Evolutionary conservation across 805 yeast species (phyloP), one percentile per base, ranked within the genome.

Genomic region (Saturnispora dispora): DNA sequence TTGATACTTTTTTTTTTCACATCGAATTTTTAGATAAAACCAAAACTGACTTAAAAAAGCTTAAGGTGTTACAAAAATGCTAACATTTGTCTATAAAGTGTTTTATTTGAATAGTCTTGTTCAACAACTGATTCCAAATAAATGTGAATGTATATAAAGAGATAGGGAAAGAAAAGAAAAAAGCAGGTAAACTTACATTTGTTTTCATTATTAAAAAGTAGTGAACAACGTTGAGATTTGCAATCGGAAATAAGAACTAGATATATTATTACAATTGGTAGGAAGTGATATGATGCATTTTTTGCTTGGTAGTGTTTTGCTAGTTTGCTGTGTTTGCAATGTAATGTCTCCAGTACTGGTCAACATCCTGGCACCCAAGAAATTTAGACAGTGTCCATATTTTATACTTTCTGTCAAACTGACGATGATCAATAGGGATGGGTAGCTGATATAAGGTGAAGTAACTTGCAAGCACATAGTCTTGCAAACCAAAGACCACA

Each of bases 301-400:
- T 18, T 8, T 28, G 35, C 13, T 25, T 42, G 20, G 8, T 23
- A 32, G 4, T 36, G 35, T 27, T 20, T 22, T 28, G 30, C 20
- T 44, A 22, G 18, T 30, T 28, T 18, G 22, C 9, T 3, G 33
- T 28, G 22, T 32, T 28, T 22, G 45, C 25, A 4, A 23, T 18
- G 25, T 53, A 60, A 13, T 53, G 48, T 13, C 54, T 57, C 67
- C 65, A 66, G 46, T 64, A 66, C 46, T 60, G 58, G 8, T 63
- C 66, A n/a, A 66, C 64, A n/a, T 56, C 55, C 9, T 33, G 20
- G 43, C 68, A 65, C 1, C 70, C 70, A 32, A 66, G 58, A 50
- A 60, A 63, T 30, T 53, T 57, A 2, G 63, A 67, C 23, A 66
- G 53, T 44, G 58, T 52, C 40, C 64, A 47, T n/a, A 64, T 50